Conservation (phyloP, 257 asterid genomes). For the Ocimum tenuiflorum region DNA sequence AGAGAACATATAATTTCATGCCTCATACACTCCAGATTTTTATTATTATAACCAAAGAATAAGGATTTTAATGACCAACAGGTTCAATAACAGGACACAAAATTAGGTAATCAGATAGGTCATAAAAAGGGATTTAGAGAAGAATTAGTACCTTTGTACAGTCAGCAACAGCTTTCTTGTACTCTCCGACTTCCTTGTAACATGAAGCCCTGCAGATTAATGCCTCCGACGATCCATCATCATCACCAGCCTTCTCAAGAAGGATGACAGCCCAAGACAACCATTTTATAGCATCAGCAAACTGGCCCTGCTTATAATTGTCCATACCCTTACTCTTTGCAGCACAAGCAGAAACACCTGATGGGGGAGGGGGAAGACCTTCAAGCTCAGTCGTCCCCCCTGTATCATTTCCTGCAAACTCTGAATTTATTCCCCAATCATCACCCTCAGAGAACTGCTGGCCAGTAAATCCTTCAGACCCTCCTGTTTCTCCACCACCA, state of each 20-base stretch:
- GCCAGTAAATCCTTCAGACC: slow-evolving; percentile 23
- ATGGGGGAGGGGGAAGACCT: slow-evolving; percentile 91
- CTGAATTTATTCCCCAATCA: slow-evolving; percentile 62
- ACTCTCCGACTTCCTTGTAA: slow-evolving; percentile 97
- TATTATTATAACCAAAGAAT: neutral
- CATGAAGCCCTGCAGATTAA: slow-evolving; percentile 74
- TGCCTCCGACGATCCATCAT: slow-evolving; percentile 34
- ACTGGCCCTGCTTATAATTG: slow-evolving; percentile 82
- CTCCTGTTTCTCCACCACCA: slow-evolving; percentile 24
- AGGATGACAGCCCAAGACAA: slow-evolving; percentile 59
- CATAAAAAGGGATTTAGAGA: neutral
- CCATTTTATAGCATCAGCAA: slow-evolving; percentile 92
- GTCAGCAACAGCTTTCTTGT: slow-evolving; percentile 98
- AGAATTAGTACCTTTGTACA: slow-evolving; percentile 66
- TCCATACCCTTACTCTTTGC: slow-evolving; percentile 57
- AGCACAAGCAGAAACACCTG: slow-evolving; percentile 61
- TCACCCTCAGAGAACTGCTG: slow-evolving; percentile 46
- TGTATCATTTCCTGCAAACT: slow-evolving; percentile 42
- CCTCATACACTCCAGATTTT: neutral
- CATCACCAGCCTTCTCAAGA: slow-evolving; percentile 61
- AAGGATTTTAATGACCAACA: neutral
- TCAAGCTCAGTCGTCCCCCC: slow-evolving; percentile 79
- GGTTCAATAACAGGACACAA: neutral
- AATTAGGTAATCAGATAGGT: neutral
- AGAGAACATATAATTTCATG: neutral